phyloP scores from a whole-genome alignment of 1,139 yeast species.

The Keqinozyma sinolaborantium region DNA sequence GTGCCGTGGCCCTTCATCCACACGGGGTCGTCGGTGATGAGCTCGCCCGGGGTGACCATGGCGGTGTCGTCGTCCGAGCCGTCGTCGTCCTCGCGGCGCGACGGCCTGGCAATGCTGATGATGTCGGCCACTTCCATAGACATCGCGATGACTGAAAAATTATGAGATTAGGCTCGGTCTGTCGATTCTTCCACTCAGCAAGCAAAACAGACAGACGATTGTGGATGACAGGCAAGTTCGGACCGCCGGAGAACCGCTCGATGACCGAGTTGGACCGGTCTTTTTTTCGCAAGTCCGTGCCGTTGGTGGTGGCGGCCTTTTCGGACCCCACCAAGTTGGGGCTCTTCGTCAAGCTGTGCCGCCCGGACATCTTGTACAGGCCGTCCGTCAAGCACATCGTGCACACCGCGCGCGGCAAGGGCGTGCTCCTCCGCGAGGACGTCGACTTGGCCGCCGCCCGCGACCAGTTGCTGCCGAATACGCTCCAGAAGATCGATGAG shows the following conservation, averaged over 20 bases:
- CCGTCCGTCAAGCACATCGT: slow-evolving; percentile 69
- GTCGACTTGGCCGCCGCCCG: slow-evolving; percentile 38
- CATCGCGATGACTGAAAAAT: background rate
- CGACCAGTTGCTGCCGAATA: slow-evolving; percentile 34
- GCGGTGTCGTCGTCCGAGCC: slow-evolving; percentile 29
- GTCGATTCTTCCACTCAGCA: slow-evolving; percentile 13
- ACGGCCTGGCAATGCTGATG: slow-evolving; percentile 37
- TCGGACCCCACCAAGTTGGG: slow-evolving; percentile 65
- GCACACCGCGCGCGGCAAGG: slow-evolving; percentile 48
- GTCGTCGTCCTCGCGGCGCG: slow-evolving; percentile 24
- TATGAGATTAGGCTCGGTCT: background rate
- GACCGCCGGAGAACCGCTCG: slow-evolving; percentile 67
- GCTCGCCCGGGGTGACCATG: slow-evolving; percentile 93
- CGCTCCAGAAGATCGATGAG: slow-evolving; percentile 44
- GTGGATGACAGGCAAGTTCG: slow-evolving; percentile 30
- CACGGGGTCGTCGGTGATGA: slow-evolving; percentile 89
- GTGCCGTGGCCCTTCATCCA: slow-evolving; percentile 99
- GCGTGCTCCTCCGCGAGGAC: slow-evolving; percentile 59
- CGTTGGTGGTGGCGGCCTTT: slow-evolving; percentile 64
- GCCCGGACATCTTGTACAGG: slow-evolving; percentile 54
- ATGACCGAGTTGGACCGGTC: slow-evolving; percentile 66
- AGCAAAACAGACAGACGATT: slow-evolving; percentile 24
- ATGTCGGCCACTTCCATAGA: slow-evolving; percentile 27
- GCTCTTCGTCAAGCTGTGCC: slow-evolving; percentile 48
- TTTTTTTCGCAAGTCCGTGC: slow-evolving; percentile 53